Percentiles rank a stretch among this genome's conserved stretches.
phyloP scores from a whole-genome alignment of 257 asterid genomes.

The Solanum chiquidenum region DNA sequence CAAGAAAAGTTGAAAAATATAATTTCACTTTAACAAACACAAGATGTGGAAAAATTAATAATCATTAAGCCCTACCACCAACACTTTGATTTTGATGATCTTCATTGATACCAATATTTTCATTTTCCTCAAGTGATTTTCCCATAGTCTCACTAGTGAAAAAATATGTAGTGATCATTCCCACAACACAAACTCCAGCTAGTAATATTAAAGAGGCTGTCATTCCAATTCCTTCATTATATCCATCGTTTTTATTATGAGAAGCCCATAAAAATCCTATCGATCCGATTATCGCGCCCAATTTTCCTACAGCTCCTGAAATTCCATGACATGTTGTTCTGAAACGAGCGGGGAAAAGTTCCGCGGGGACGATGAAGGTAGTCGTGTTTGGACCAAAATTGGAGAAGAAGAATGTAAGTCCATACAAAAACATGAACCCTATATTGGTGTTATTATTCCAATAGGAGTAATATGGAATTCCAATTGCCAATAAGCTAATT shows the following conservation, averaged over 20 bases:
- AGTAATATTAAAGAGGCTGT: constrained; percentile 22
- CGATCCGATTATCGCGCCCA: constrained; percentile 37
- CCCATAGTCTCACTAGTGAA: constrained; percentile 40
- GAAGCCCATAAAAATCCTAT: constrained; percentile 41
- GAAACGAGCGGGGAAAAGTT: constrained; percentile 55
- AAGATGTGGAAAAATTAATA: background rate
- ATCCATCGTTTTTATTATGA: background rate
- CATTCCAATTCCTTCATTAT: constrained; percentile 22
- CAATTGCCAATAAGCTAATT: constrained; percentile 22
- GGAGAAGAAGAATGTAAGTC: constrained; percentile 39
- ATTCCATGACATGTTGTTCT: constrained; percentile 45
- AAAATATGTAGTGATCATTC: constrained; percentile 21
- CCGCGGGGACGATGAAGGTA: constrained; percentile 47
- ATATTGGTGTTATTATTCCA: constrained; percentile 9
- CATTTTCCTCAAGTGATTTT: constrained; percentile 48
- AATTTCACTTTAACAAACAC: background rate
- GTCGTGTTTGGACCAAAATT: constrained; percentile 60
- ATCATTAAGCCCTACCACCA: background rate
- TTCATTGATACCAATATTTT: constrained; percentile 11
- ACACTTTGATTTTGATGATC: background rate
- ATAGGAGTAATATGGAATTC: constrained; percentile 22
- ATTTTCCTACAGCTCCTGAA: constrained; percentile 36
- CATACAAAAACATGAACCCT: constrained; percentile 34
- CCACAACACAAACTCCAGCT: constrained; percentile 32
- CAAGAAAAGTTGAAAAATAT: background rate